Percentiles rank a stretch among this genome's conserved stretches.
phyloP scores from a whole-genome alignment of 2,329 filamentous ascomycete genomes.

The Colletotrichum spaethianum region DNA sequence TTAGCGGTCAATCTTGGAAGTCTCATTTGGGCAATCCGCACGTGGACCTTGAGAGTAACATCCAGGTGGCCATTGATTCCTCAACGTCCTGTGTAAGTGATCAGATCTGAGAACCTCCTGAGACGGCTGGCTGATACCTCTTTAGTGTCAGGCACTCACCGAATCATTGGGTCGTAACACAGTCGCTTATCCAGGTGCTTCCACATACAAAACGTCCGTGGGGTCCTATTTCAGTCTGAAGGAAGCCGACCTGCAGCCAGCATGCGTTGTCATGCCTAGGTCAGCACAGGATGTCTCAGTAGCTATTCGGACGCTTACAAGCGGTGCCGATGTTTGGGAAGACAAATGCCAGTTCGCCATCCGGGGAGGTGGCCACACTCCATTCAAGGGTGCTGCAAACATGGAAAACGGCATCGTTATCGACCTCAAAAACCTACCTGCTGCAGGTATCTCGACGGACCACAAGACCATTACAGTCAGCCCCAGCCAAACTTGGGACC shows the following conservation, averaged over 20 bases:
- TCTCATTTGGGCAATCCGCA: not conserved
- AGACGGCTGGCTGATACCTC: not conserved
- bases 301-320: not conserved
- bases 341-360: conserved; percentile 28
- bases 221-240: conserved; percentile 26
- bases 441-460: conserved; percentile 45
- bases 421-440: conserved; percentile 13
- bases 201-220: conserved; percentile 5
- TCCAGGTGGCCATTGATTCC: not conserved
- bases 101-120: not conserved
- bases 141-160: conserved; percentile 16
- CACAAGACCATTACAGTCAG: conserved; percentile 52
- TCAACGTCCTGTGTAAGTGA: conserved; percentile 10
- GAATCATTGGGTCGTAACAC: not conserved
- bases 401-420: conserved; percentile 34
- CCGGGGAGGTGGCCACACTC: conserved; percentile 31
- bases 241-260: not conserved
- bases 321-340: not conserved
- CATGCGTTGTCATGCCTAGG: conserved; percentile 38
- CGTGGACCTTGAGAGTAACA: not conserved
- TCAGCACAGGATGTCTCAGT: conserved; percentile 34
- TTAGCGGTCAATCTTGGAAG: not conserved
- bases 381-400: conserved; percentile 35
- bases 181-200: not conserved
- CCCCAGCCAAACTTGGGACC: conserved; percentile 55